Percentiles rank a stretch among this genome's conserved stretches.
phyloP scores from a whole-genome alignment of 2,329 filamentous ascomycete genomes.

The Fusarium liriodendri region DNA sequence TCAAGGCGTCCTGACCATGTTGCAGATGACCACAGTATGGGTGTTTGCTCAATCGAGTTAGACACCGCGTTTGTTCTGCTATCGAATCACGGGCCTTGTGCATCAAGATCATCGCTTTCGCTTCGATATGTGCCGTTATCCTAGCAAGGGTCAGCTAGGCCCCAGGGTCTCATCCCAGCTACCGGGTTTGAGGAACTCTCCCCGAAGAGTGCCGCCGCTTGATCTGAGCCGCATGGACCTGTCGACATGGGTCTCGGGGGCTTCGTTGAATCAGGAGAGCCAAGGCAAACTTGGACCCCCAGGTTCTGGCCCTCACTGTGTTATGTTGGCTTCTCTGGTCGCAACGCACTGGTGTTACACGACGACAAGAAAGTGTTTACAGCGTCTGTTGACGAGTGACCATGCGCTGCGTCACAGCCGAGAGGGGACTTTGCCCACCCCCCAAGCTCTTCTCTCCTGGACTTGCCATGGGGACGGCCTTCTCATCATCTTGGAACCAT shows the following conservation, averaged over 20 bases:
- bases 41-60: conserved; percentile 26
- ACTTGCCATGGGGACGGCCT: not conserved
- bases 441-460: conserved; percentile 5
- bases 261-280: conserved; percentile 1
- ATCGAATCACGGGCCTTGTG: conserved; percentile 23
- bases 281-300: conserved; percentile 12
- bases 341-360: conserved; percentile 31
- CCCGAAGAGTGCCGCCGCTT: not conserved
- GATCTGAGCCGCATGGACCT: conserved; percentile 3
- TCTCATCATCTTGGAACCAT: conserved; percentile 3
- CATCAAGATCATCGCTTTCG: conserved; percentile 10
- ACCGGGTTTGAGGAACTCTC: conserved; percentile 14
- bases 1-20: not conserved
- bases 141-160: conserved; percentile 4
- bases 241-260: conserved; percentile 13
- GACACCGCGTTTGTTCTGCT: conserved; percentile 20
- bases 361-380: conserved; percentile 6
- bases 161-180: conserved; percentile 9
- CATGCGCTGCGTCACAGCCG: conserved; percentile 32
- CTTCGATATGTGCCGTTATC: conserved; percentile 5
- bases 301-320: not conserved
- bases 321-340: conserved; percentile 2
- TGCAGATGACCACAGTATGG: conserved; percentile 1
- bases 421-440: conserved; percentile 12
- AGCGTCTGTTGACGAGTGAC: conserved; percentile 35